Percentiles rank a stretch among this genome's conserved stretches.
Evolutionary conservation across 495 filamentous ascomycete genomes (phyloP).

Genomic region (Niebla homalea): DNA sequence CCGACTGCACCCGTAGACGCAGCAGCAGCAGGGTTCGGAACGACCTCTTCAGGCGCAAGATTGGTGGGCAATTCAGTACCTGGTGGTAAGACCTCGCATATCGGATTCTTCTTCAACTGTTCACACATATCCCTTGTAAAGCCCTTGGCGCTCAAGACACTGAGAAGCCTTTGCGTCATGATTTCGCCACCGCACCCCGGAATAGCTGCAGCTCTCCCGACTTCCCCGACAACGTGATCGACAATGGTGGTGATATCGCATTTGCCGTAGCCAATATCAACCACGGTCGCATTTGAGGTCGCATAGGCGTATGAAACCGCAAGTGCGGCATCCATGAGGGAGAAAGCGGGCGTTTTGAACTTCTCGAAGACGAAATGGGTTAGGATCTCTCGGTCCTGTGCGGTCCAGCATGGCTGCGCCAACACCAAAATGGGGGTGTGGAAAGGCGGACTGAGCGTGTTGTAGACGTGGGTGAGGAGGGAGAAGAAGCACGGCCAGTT

Average conservation of each 20-base stretch:
- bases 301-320: constrained; percentile 78
- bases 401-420: constrained; percentile 72
- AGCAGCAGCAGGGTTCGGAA: constrained; percentile 46
- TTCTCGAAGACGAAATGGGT: constrained; percentile 93
- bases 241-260: constrained; percentile 80
- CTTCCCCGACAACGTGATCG: constrained; percentile 55
- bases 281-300: constrained; percentile 57
- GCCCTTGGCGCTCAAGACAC: constrained; percentile 53
- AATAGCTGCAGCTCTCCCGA: constrained; percentile 48
- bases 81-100: constrained; percentile 76
- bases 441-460: constrained; percentile 73
- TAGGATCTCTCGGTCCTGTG: constrained; percentile 65
- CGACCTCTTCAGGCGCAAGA: constrained; percentile 32
- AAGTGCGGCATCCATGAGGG: constrained; percentile 69
- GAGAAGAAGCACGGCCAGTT: constrained; percentile 89
- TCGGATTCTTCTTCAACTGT: constrained; percentile 76
- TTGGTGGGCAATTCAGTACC: constrained; percentile 45
- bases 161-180: constrained; percentile 64
- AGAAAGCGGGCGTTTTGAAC: constrained; percentile 84
- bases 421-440: constrained; percentile 90
- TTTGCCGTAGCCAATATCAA: constrained; percentile 85
- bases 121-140: constrained; percentile 86
- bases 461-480: constrained; percentile 75
- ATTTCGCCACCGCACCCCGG: constrained; percentile 70
- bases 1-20: constrained; percentile 38